Percentiles rank a stretch among this genome's conserved stretches.
Evolutionary conservation across 495 filamentous ascomycete species (phyloP).

Genomic region (Cercophora sp.): DNA sequence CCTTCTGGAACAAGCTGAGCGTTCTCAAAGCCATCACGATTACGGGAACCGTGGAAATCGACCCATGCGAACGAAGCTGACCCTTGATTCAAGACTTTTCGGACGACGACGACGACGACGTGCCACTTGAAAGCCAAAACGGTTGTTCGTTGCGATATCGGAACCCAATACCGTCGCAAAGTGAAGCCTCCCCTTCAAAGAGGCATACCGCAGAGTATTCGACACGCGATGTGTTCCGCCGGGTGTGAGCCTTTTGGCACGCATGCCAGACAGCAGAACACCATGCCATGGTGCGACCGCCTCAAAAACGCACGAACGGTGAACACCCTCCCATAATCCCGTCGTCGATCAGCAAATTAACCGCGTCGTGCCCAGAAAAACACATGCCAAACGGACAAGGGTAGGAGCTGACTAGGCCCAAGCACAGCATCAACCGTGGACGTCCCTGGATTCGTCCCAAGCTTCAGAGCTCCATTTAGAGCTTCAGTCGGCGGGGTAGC

Average conservation of each 20-base stretch:
- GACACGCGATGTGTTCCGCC: conserved; percentile 36
- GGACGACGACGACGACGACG: no score
- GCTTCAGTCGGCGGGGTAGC: conserved; percentile 19
- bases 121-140: no score
- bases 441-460: conserved; percentile 18
- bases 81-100: background rate
- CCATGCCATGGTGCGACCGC: conserved; percentile 27
- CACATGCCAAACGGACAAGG: background rate
- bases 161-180: no score
- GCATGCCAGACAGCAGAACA: conserved; percentile 23
- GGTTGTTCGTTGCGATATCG: no score
- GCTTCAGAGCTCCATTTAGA: conserved; percentile 15
- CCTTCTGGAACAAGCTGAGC: conserved; percentile 4
- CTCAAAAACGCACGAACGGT: conserved; percentile 16
- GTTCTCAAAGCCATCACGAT: background rate
- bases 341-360: conserved; percentile 30
- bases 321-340: conserved; percentile 24
- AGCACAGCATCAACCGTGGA: conserved; percentile 6
- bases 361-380: conserved; percentile 22
- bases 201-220: conserved; percentile 23
- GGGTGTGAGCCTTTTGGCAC: conserved; percentile 29
- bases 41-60: background rate
- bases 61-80: background rate
- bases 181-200: conserved; percentile 1
- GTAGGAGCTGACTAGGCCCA: conserved; percentile 1